Conservation (phyloP, 768 basidiomycete genomes). For the Suillus bovinus region DNA sequence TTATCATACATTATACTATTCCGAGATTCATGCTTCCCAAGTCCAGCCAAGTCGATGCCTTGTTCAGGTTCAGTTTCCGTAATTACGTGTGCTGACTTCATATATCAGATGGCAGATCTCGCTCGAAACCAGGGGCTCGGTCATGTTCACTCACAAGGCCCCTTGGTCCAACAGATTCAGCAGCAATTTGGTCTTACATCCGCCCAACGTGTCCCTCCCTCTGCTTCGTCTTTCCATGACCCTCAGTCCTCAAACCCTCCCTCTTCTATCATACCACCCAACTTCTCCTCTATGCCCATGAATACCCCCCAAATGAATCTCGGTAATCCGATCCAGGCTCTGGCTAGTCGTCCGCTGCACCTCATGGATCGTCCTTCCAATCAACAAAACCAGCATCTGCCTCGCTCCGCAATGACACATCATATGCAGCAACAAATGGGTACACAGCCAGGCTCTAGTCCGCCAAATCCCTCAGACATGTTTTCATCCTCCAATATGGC, state of each 20-base stretch:
- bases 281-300: conserved; percentile 41
- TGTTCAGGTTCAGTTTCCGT: conserved; percentile 8
- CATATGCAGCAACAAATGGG: conserved; percentile 35
- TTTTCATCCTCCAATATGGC: conserved; percentile 48
- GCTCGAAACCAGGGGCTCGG: conserved; percentile 42
- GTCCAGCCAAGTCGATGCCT: conserved; percentile 12
- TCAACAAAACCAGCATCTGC: conserved; percentile 41
- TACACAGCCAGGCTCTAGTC: conserved; percentile 39
- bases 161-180: conserved; percentile 40
- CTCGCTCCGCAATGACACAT: conserved; percentile 38
- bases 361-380: conserved; percentile 46
- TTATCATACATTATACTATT: conserved; percentile 17
- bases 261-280: conserved; percentile 34
- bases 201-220: conserved; percentile 38
- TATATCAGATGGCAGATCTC: conserved; percentile 45
- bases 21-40: conserved; percentile 7
- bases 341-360: conserved; percentile 45
- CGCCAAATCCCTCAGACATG: conserved; percentile 42
- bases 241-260: conserved; percentile 26
- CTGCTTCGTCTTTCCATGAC: conserved; percentile 39
- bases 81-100: conserved; percentile 27
- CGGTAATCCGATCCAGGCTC: conserved; percentile 23
- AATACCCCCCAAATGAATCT: conserved; percentile 37
- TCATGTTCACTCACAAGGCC: conserved; percentile 38
- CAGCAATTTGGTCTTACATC: conserved; percentile 41